phyloP scores from a whole-genome alignment of 805 yeast genomes.

The Lachancea fermentati region DNA sequence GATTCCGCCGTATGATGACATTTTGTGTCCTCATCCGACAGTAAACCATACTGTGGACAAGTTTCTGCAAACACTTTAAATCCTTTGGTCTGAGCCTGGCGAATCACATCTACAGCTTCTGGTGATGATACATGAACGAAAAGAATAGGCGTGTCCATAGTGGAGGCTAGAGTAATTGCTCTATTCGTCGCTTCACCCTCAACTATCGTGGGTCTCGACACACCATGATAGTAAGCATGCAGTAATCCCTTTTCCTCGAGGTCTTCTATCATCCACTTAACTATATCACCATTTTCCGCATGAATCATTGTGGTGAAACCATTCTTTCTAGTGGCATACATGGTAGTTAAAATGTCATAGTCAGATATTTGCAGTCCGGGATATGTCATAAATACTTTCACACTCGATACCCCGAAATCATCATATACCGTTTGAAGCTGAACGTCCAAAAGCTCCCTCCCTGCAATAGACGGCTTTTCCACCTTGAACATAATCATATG shows the following conservation, averaged over 20 bases:
- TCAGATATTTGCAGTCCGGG: slow-evolving; percentile 39
- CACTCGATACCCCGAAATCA: slow-evolving; percentile 36
- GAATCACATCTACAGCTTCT: slow-evolving; percentile 37
- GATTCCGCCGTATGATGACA: slow-evolving; percentile 19
- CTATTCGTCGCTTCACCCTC: slow-evolving; percentile 48
- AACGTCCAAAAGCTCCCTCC: slow-evolving; percentile 19
- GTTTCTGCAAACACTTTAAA: slow-evolving; percentile 45
- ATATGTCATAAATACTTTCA: slow-evolving; percentile 43
- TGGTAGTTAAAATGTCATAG: slow-evolving; percentile 35
- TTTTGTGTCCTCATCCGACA: slow-evolving; percentile 36
- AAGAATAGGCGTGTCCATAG: slow-evolving; percentile 41
- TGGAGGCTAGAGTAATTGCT: slow-evolving; percentile 39
- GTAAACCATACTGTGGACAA: slow-evolving; percentile 44
- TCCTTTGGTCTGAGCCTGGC: slow-evolving; percentile 37
- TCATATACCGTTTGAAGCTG: slow-evolving; percentile 34
- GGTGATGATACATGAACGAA: slow-evolving; percentile 46
- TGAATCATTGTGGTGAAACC: slow-evolving; percentile 46
- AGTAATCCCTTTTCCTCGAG: slow-evolving; percentile 34
- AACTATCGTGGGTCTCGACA: slow-evolving; percentile 40
- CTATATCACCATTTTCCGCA: slow-evolving; percentile 47
- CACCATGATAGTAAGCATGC: slow-evolving; percentile 42
- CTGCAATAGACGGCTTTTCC: slow-evolving; percentile 13
- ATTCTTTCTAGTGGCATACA: slow-evolving; percentile 36
- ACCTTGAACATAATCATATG: slow-evolving; percentile 40
- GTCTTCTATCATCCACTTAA: slow-evolving; percentile 37